phyloP scores from a whole-genome alignment of 768 basidiomycete species.

The Ramaria sp. region DNA sequence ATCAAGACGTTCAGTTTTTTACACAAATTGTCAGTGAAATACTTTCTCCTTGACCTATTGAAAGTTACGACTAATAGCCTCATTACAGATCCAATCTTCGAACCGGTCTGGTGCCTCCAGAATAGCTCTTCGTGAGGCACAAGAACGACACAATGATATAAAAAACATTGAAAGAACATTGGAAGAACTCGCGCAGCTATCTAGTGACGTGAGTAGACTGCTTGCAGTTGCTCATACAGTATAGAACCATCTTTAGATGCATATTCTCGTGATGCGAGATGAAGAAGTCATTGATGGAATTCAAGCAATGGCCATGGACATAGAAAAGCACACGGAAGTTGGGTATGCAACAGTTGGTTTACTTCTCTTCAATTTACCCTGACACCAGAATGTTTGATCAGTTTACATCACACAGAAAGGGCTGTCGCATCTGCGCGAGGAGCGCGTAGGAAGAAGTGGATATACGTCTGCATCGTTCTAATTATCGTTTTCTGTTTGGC shows the following conservation, averaged over 20 bases:
- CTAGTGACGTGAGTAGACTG: conserved; percentile 50
- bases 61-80: neutral
- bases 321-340: conserved; percentile 56
- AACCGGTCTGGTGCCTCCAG: conserved; percentile 77
- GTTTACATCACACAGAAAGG: too few species aligned
- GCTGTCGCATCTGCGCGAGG: too few species aligned
- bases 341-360: conserved; percentile 37
- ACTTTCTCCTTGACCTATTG: too few species aligned
- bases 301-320: conserved; percentile 51
- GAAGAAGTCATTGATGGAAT: conserved; percentile 60
- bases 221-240: neutral
- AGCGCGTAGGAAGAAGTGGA: too few species aligned
- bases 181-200: conserved; percentile 81
- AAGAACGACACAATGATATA: conserved; percentile 80
- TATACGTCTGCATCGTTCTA: too few species aligned
- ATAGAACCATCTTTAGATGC: conserved; percentile 43
- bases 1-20: conserved; percentile 62
- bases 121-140: conserved; percentile 78
- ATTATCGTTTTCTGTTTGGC: too few species aligned
- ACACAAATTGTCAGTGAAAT: conserved; percentile 46
- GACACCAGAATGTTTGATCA: too few species aligned
- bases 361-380: too few species aligned
- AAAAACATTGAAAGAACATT: conserved; percentile 77
- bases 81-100: conserved; percentile 53
- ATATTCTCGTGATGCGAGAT: conserved; percentile 66